Evolutionary conservation across 75 land plant species (phyloP), one percentile per base, ranked within the genome.

Genomic region (Pinus taeda): DNA sequence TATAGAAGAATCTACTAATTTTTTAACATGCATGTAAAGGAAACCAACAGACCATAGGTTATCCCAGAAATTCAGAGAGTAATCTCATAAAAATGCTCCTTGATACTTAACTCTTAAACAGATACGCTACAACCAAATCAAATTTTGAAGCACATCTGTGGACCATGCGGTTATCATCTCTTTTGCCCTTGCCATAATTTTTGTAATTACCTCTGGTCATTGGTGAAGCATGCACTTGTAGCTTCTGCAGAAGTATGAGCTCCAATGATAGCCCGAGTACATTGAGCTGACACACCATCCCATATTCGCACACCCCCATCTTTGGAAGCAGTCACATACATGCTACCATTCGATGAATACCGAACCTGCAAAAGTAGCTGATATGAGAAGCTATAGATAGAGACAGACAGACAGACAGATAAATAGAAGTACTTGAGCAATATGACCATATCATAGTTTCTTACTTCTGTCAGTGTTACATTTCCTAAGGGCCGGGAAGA

Each of bases 291-390:
- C 11, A 81, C 81, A 29, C 93, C 96, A 90, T 95, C 96, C 95
- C 95, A 95, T 57, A 95, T 79, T 21, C 96, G 85, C 72, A 95
- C 78, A 72, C 78, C 86, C 53, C 98, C 98, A 89, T 95, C 98
- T 90, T 95, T 95, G 21, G 97, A 91, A 12, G 90, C 98, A 26
- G 98, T 93, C 15, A 93, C 98, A 82, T 95, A 95, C 85, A 93
- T 75, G 57, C 92, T 92, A 69, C 98, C 96, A 74, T 76, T 87
- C 42, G 83, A 59, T 57, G 98, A 89, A 81, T 91, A 95, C 59
- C 96, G 78, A 17, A 95, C 90, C 98, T 95, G 75, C 73, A 81
- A 33, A 53, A 9, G 21, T 58, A 79, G 13, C 76, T 29, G 6
- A 74, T 53, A 24, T 30, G 49, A 64, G 14, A 49, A 49, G 62